Base-by-base conservation (phyloP, 179 eudicot species). In the Actinidia chinensis region DNA sequence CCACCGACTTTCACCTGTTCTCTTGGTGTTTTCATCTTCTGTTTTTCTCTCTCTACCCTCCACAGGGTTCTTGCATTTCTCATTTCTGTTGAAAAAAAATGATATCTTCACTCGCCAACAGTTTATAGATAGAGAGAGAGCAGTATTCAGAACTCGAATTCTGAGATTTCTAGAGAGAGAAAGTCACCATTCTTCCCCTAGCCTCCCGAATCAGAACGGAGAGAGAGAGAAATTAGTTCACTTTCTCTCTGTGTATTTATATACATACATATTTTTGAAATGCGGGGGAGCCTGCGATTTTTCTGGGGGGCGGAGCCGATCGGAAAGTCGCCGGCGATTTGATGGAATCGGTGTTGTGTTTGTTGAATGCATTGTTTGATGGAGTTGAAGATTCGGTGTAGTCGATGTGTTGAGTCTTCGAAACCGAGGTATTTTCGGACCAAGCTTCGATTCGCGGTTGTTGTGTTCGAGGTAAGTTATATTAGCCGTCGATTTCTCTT, bases 371-470 rank as follows among this genome's bases (percentile, higher is more conserved):
- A 52, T 58, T 79, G 71, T 83, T 87, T 85, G 83, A 93, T 95
- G 99, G 97, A 91, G 93, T 84, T 91, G 22, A 88, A 76, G 90
- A 80, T 88, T 89, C 84, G 76, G 77, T 83, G 85, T 72, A 68
- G 75, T 77, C 80, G 89, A 83, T 86, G 89, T 63, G 64, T 67
- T 79, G 79, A 81, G 56, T 60, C 80, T 72, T 48, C 60, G 50
- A 60, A 75, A 78, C 78, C 68, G 0, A 69, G 86, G 64, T 36
- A 9, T 72, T 83, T 80, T 84, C 61, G 48, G 52, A 72, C 71
- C 74, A 80, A 76, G 75, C 82, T 87, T 51, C 81, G 84, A 76
- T 83, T 84, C 61, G 83, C 83, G 73, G 43, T 82, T 69, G 72
- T 90, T 67, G 17, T 86, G 54, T 59, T 87, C 59, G 33, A 84